phyloP scores from a whole-genome alignment of 176 grass and related monocot genomes.

The Chloris gayana region DNA sequence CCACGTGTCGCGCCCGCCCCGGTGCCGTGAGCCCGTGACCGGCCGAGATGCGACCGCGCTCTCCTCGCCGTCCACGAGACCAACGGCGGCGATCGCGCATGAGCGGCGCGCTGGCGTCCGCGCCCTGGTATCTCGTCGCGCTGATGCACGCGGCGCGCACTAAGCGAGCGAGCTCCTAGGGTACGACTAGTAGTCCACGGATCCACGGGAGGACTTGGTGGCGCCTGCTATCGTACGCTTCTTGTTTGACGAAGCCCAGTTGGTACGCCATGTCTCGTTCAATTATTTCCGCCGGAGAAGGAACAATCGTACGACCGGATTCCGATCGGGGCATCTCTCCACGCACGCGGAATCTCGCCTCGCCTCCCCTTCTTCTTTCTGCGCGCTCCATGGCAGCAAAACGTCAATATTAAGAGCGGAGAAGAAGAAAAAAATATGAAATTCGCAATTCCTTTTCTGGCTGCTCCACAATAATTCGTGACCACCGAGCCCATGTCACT shows the following conservation, averaged over 20 bases:
- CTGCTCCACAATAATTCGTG: neutral
- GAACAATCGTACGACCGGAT: slow-evolving; percentile 25
- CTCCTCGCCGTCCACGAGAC: neutral
- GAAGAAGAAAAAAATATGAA: no score
- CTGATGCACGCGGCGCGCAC: neutral
- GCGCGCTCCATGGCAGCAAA: no score
- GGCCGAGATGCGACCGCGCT: no score
- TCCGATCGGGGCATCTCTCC: slow-evolving; percentile 11
- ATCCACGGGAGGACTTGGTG: no score
- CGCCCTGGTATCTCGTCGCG: neutral
- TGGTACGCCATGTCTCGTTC: neutral
- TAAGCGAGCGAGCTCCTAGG: neutral
- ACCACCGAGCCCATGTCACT: neutral
- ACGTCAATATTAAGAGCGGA: no score
- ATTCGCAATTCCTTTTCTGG: no score
- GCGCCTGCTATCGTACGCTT: neutral
- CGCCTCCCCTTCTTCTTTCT: neutral
- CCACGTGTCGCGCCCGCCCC: slow-evolving; percentile 31
- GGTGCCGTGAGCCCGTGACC: neutral
- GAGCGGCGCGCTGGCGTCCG: neutral
- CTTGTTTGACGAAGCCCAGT: slow-evolving; percentile 40
- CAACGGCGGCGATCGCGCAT: neutral
- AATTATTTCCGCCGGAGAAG: neutral
- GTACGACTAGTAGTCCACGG: no score
- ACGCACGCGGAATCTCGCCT: slow-evolving; percentile 37